Percentiles rank a stretch among this genome's conserved stretches.
phyloP scores from a whole-genome alignment of 2,329 filamentous ascomycete species.

The Scopulariopsis brevicaulis region DNA sequence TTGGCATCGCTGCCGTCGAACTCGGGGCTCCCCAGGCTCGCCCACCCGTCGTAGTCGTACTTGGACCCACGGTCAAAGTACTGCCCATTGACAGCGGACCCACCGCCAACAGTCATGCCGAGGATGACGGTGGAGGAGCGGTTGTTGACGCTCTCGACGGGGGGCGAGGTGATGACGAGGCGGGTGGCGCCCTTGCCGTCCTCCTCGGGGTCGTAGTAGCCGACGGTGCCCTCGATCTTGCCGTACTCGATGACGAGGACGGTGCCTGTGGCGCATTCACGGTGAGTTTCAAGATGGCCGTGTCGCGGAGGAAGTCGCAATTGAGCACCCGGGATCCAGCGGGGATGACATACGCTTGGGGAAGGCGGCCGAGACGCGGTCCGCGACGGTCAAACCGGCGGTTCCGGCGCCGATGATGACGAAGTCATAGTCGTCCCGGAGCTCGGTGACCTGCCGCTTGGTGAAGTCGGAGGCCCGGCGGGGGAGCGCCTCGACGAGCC shows the following conservation, averaged over 20 bases:
- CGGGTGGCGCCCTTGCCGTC: conserved; percentile 11
- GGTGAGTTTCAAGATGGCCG: background rate
- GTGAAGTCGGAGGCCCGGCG: conserved; percentile 6
- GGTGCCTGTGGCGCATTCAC: background rate
- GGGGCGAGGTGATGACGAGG: conserved; percentile 13
- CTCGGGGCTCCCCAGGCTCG: conserved; percentile 14
- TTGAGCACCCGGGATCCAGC: background rate
- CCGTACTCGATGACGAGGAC: conserved; percentile 11
- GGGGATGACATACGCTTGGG: conserved; percentile 11
- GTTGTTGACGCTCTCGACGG: conserved; percentile 16
- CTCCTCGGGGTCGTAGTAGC: conserved; percentile 16
- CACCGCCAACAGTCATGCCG: conserved; percentile 22
- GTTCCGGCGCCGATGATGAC: conserved; percentile 19
- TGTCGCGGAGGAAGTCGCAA: background rate
- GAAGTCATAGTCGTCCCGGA: conserved; percentile 17
- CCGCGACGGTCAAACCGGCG: conserved; percentile 19
- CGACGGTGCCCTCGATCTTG: conserved; percentile 11
- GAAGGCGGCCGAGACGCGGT: conserved; percentile 18
- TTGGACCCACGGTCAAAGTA: conserved; percentile 23
- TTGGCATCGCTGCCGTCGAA: conserved; percentile 9
- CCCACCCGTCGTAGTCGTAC: conserved; percentile 24
- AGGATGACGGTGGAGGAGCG: conserved; percentile 14
- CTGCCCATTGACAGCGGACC: conserved; percentile 23
- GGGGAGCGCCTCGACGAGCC: conserved; percentile 10
- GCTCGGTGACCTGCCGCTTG: conserved; percentile 14